Base-by-base conservation (phyloP, 116 monocot genomes). In the Trichopus zeylanicus region DNA sequence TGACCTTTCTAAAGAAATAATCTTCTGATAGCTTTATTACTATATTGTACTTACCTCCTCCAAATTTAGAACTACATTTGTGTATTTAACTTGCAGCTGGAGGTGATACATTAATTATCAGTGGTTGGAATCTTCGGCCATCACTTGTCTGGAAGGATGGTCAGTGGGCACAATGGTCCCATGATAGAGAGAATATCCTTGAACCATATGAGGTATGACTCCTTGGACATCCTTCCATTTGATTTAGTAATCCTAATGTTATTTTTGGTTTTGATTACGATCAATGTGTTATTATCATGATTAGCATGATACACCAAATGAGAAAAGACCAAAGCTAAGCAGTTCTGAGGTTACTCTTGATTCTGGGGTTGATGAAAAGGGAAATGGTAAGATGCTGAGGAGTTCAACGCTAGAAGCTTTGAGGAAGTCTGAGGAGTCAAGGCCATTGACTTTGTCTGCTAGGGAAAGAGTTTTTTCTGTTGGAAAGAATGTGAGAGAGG, bases 61-160 rank as follows among this genome's bases (percentile, higher is more conserved):
- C 16, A 15, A 16, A 42, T 42, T 2, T 2, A 16, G 42, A 42
- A 42, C 18, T 42, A n/a, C 13, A 42, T 16, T 42, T 42, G 13
- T 46, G 37, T 61, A 23, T 59, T 33, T 65, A 26, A 24, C 55
- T 20, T 78, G 59, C 69, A 88, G 87, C 68, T 67, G 75, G 54
- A 11, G 72, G 80, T 55, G 83, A 82, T 54, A 56, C 75, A 30
- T 75, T 73, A 48, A 29, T 56, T 55, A 69, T 91, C 64, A 77
- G 72, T 68, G 70, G 75, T 55, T 91, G 85, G 88, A 62, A 88
- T 67, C 85, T 98, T 66, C 81, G 98, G 9, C 80, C 91, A 60
- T 87, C 91, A 49, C 87, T 84, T 55, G 56, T 84, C 48, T 98
- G 98, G 98, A 75, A 80, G 63, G 91, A 98, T 75, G 82, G 82